Evolutionary conservation across 768 basidiomycete species (phyloP).

Genomic region (Termitomyces sp.): DNA sequence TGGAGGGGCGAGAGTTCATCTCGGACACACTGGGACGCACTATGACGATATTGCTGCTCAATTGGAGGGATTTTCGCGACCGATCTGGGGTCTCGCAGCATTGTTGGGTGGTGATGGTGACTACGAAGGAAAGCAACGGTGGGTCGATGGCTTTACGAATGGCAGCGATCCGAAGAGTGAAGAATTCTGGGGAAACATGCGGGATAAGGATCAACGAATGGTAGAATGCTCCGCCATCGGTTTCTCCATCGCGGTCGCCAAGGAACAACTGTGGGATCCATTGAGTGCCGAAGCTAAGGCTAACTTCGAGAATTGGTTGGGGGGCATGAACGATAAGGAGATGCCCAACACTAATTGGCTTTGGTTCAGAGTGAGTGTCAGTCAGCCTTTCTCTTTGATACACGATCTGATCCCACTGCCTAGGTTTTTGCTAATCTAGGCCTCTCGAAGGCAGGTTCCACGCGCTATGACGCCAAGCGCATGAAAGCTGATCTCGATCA

Average conservation of each 20-base stretch:
- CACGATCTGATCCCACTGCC: neutral
- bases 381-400: neutral
- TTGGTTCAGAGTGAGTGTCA: slow-evolving; percentile 64
- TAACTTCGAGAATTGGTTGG: slow-evolving; percentile 64
- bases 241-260: slow-evolving; percentile 63
- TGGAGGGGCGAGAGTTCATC: slow-evolving; percentile 67
- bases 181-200: slow-evolving; percentile 78
- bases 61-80: slow-evolving; percentile 73
- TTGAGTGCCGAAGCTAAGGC: slow-evolving; percentile 49
- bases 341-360: slow-evolving; percentile 87
- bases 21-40: slow-evolving; percentile 69
- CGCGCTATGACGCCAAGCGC: slow-evolving; percentile 50
- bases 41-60: slow-evolving; percentile 72
- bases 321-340: slow-evolving; percentile 76
- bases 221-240: slow-evolving; percentile 79
- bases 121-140: slow-evolving; percentile 56
- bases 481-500: slow-evolving; percentile 75
- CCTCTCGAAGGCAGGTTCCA: slow-evolving; percentile 56
- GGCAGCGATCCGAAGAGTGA: slow-evolving; percentile 64
- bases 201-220: slow-evolving; percentile 77
- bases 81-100: slow-evolving; percentile 72
- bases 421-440: slow-evolving; percentile 78
- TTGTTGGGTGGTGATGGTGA: slow-evolving; percentile 61
- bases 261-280: slow-evolving; percentile 62
- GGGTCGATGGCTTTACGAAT: slow-evolving; percentile 61